These are phyloP conservation scores for Lactarius evosmus DNA, from an alignment of 768 basidiomycete species.

Conservation along the genomic window DNA sequence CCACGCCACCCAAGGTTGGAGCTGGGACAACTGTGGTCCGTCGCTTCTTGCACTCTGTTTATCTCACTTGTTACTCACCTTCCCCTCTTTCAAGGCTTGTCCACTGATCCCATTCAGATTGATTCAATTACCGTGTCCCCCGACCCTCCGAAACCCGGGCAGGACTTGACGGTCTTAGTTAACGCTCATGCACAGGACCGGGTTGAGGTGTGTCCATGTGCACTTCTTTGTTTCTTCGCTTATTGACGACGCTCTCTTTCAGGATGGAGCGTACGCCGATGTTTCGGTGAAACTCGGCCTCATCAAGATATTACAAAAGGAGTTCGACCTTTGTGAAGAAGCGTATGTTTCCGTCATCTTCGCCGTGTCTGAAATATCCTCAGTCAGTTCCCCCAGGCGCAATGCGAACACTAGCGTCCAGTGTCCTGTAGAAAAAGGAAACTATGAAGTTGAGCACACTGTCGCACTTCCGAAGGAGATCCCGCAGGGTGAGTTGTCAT, in stretches of 20 bases:
- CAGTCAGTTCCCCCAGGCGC: slow-evolving; percentile 43
- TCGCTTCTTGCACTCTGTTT: slow-evolving; percentile 33
- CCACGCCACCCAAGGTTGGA: slow-evolving; percentile 52
- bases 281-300: slow-evolving; percentile 92
- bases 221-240: background rate
- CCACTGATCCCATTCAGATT: slow-evolving; percentile 53
- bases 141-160: slow-evolving; percentile 86
- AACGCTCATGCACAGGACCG: slow-evolving; percentile 52
- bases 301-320: slow-evolving; percentile 80
- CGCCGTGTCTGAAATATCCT: background rate
- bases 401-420: slow-evolving; percentile 72
- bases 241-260: slow-evolving; percentile 5
- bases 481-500: slow-evolving; percentile 55
- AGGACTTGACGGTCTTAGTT: slow-evolving; percentile 84
- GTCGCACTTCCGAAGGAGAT: slow-evolving; percentile 90
- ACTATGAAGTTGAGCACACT: slow-evolving; percentile 73
- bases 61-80: slow-evolving; percentile 16
- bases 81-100: slow-evolving; percentile 39
- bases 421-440: slow-evolving; percentile 78
- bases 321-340: slow-evolving; percentile 89
- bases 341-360: slow-evolving; percentile 57
- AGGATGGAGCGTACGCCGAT: slow-evolving; percentile 91
- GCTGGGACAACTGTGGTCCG: slow-evolving; percentile 70
- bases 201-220: slow-evolving; percentile 56
- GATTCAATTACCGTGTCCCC: slow-evolving; percentile 72